A percentile compares a stretch with the other conserved stretches of the same genome.
These are phyloP conservation scores for Noccaea bulbosa DNA, from an alignment of 345 rosid genomes.

Conservation along the genomic window DNA sequence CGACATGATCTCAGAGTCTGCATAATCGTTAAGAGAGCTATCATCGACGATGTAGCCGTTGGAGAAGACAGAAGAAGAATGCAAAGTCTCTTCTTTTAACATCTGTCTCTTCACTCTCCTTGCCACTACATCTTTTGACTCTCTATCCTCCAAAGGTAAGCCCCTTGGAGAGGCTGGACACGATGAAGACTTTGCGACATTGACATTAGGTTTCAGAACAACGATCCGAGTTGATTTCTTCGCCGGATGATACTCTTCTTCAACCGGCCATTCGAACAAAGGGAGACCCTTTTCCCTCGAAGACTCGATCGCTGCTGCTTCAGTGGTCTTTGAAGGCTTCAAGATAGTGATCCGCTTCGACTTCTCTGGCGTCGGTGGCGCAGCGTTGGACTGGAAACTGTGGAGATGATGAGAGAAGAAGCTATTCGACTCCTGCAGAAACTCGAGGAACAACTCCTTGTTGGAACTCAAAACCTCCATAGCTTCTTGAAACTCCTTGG, in stretches of 20 bases:
- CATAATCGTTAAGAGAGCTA: slow-evolving; percentile 68
- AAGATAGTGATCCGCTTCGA: slow-evolving; percentile 78
- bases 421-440: slow-evolving; percentile 80
- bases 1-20: slow-evolving; percentile 81
- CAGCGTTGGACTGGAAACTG: slow-evolving; percentile 48
- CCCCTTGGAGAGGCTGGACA: slow-evolving; percentile 58
- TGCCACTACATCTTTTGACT: slow-evolving; percentile 59
- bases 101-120: slow-evolving; percentile 53
- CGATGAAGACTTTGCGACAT: slow-evolving; percentile 53
- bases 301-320: slow-evolving; percentile 45
- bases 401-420: slow-evolving; percentile 60
- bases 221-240: slow-evolving; percentile 77
- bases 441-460: slow-evolving; percentile 75
- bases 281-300: slow-evolving; percentile 46
- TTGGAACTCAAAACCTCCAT: slow-evolving; percentile 78
- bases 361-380: slow-evolving; percentile 57
- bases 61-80: slow-evolving; percentile 79
- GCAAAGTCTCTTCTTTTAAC: slow-evolving; percentile 62
- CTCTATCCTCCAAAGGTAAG: slow-evolving; percentile 47
- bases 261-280: slow-evolving; percentile 46
- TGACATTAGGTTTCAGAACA: slow-evolving; percentile 74
- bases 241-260: slow-evolving; percentile 49
- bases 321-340: slow-evolving; percentile 68
- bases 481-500: slow-evolving; percentile 86
- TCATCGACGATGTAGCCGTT: slow-evolving; percentile 79